Conservation (phyloP, 345 rosid species). For the Gossypium stocksii region DNA sequence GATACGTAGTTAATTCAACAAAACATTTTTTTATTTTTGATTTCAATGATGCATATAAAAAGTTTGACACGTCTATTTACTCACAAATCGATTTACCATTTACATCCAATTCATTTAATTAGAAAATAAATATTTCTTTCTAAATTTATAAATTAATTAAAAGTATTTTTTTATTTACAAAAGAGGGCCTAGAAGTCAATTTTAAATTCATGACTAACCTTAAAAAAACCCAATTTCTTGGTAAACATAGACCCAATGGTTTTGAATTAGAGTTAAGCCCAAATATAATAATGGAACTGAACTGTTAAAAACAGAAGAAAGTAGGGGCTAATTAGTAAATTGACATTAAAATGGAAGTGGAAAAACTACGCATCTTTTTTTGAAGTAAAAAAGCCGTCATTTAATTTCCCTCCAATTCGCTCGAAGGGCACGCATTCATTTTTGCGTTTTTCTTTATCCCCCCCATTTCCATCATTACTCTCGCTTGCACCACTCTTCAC, state of each 20-base stretch:
- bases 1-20: too few relatives aligned
- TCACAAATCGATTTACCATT: too few relatives aligned
- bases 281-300: not conserved
- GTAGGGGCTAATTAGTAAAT: not conserved
- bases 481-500: not conserved
- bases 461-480: constrained; percentile 7
- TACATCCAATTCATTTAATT: too few relatives aligned
- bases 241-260: not conserved
- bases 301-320: not conserved
- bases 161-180: too few relatives aligned
- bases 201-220: too few relatives aligned
- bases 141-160: too few relatives aligned
- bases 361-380: constrained; percentile 10
- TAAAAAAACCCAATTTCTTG: not conserved
- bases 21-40: too few relatives aligned
- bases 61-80: too few relatives aligned
- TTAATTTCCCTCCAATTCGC: constrained; percentile 36
- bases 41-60: too few relatives aligned
- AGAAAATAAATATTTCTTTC: too few relatives aligned
- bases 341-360: constrained; percentile 3
- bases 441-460: not conserved
- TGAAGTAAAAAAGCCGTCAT: not conserved
- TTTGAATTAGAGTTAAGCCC: not conserved
- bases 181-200: too few relatives aligned
- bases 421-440: not conserved